phyloP scores from a whole-genome alignment of 208 protist genomes.

The Tritrichomonas foetus region DNA sequence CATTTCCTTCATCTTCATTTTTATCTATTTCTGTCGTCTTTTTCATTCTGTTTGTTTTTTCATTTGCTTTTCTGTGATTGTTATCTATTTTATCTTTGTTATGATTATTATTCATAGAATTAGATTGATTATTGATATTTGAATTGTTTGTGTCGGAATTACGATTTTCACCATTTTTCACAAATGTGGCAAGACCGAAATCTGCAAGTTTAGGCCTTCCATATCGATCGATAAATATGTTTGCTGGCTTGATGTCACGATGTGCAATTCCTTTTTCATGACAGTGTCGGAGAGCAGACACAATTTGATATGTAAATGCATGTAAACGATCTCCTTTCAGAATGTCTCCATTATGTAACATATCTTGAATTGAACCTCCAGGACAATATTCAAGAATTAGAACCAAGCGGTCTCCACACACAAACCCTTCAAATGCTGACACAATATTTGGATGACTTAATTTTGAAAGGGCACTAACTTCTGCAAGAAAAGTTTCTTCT shows the following conservation, averaged over 20 bases:
- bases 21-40: too few species aligned
- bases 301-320: neutral
- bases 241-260: neutral
- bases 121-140: too few species aligned
- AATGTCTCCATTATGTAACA: neutral
- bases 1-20: too few species aligned
- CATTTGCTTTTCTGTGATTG: too few species aligned
- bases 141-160: too few species aligned
- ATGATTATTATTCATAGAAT: too few species aligned
- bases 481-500: neutral
- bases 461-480: neutral
- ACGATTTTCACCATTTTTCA: neutral
- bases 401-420: neutral
- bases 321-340: neutral
- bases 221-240: constrained; percentile 14
- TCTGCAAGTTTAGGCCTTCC: constrained; percentile 27
- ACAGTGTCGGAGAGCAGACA: neutral
- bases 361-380: too few species aligned
- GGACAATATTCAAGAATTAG: neutral
- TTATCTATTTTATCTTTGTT: too few species aligned
- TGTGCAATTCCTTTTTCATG: neutral
- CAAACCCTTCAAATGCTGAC: neutral
- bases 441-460: neutral
- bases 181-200: neutral
- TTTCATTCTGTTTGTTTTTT: too few species aligned